Base-by-base conservation (phyloP, 108 stramenopile species). In the Fistulifera solaris region DNA sequence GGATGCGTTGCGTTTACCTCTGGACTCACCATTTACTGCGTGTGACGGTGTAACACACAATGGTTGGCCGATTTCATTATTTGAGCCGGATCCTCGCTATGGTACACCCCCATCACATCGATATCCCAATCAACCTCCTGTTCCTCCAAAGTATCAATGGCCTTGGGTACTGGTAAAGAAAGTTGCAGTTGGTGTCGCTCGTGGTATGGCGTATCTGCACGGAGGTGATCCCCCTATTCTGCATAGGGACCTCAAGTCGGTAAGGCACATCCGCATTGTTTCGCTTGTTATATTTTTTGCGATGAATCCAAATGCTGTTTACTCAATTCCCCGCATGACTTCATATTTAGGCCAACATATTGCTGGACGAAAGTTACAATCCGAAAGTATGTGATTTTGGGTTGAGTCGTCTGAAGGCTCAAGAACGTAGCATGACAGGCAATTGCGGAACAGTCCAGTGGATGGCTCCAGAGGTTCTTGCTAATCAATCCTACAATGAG, bases 371-470 rank as follows among this genome's bases (percentile, higher is more conserved):
- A 16, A 77, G 68, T 14, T 94, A 87, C 51, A 86, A 75, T 7
- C 79, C 87, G n/a, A 95, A 95, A 57, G 83, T 97, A 7, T 89
- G 90, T 38, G 96, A 97, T 59, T 95, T 97, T 68, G 96, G 96
- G 13, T 64, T 97, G 19, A 84, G 86, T 53, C 76, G 93, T 38
- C 61, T 95, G 11, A 87, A 92, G 54, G 84, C 83, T 18, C 73
- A 78, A 16, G 80, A 72, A 14, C 51, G 81, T n/a, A 90, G 89
- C 49, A 90, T 90, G 89, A 89, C 92, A 31, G 93, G 83, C 22
- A 86, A 88, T 56, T 89, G 85, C 54, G 95, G 95, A n/a, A 96
- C 95, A 4, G 89, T 91, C 0, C 95, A 94, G 39, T 96, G 89
- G 90, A 93, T 93, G 92, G 92, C 94, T n/a, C 94, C 94, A 1